Evolutionary conservation across 2,329 filamentous ascomycete genomes (phyloP), one percentile per base, ranked within the genome.

Genomic region (Aspergillus nomiae): DNA sequence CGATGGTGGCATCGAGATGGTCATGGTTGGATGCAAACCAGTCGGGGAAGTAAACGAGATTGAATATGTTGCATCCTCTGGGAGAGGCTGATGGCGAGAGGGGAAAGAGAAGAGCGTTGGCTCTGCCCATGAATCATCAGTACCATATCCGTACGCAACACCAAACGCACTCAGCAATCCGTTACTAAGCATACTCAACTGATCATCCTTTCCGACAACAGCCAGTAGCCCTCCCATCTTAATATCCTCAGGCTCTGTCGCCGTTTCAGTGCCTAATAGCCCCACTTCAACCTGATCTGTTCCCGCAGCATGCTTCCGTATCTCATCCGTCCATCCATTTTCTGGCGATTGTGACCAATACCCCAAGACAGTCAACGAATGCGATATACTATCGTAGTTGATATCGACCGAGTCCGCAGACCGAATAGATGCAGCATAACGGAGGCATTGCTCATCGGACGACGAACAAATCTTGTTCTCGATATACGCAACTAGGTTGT

Each of bases 21-120:
- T 86, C 63, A 97, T 82, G 0, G 88, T 91, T 2, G 94, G 94
- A 78, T 97, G 94, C 11, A 97, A 84, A 10, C 94, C 94, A 0
- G 89, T 90, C 1, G 93, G 93, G 2, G 81, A 67, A n/a, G 86
- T 74, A 72, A 96, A 93, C 0, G 78, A 78, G 24, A 88, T 83
- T 0, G 81, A 83, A 76, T 92, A 96, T 58, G 79, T 84, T 14
- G 81, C 76, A 0, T 82, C 76, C 24, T 73, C 69, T 2, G 79
- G 76, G 16, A 86, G 78, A 14, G 85, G 81, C 69, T 90, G 87
- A 76, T 97, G 94, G 0, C 93, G 88, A 3, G 92, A 88, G 2
- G 92, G 89, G 68, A 96, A 95, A 50, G 91, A 88, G 80, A 98
- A 97, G 53, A 94, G 82, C 0, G 92, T 91, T 2, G 91, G 85